Conservation (phyloP, 768 basidiomycete species). For the Pleurotus salmoneostramineus region DNA sequence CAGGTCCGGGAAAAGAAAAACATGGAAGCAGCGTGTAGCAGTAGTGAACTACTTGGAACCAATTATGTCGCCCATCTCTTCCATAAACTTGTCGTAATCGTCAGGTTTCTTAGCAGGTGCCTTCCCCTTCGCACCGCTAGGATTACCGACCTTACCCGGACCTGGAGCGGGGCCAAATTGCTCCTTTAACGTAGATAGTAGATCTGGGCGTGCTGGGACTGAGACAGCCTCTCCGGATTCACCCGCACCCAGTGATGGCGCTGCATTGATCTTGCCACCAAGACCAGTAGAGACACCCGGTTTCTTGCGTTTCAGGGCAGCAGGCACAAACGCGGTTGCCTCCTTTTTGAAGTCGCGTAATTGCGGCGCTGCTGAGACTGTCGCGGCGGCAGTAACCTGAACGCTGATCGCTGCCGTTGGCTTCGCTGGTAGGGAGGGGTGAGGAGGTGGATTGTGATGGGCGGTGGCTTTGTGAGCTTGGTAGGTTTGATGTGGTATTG, state of each 20-base stretch:
- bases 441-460: slow-evolving; percentile 28
- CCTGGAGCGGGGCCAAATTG: slow-evolving; percentile 47
- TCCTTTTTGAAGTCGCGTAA: slow-evolving; percentile 95
- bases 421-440: slow-evolving; percentile 42
- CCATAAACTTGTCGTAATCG: slow-evolving; percentile 75
- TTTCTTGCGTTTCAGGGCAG: slow-evolving; percentile 76
- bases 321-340: slow-evolving; percentile 87
- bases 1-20: too few species aligned
- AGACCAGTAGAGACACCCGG: slow-evolving; percentile 22
- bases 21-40: background rate
- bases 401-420: slow-evolving; percentile 22
- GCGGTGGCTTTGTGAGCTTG: slow-evolving; percentile 55
- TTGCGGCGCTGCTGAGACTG: slow-evolving; percentile 80
- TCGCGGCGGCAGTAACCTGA: slow-evolving; percentile 45
- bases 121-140: slow-evolving; percentile 19
- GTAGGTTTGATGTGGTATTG: slow-evolving; percentile 74
- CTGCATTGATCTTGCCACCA: slow-evolving; percentile 53
- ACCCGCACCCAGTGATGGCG: slow-evolving; percentile 45
- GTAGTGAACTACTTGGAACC: slow-evolving; percentile 19
- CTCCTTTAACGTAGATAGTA: slow-evolving; percentile 56
- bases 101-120: slow-evolving; percentile 43
- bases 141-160: slow-evolving; percentile 12
- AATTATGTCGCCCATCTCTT: slow-evolving; percentile 71
- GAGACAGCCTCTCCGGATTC: slow-evolving; percentile 24
- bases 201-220: slow-evolving; percentile 54